These are phyloP conservation scores for Camelina sativa DNA, from an alignment of 345 rosid species.

Conservation along the genomic window DNA sequence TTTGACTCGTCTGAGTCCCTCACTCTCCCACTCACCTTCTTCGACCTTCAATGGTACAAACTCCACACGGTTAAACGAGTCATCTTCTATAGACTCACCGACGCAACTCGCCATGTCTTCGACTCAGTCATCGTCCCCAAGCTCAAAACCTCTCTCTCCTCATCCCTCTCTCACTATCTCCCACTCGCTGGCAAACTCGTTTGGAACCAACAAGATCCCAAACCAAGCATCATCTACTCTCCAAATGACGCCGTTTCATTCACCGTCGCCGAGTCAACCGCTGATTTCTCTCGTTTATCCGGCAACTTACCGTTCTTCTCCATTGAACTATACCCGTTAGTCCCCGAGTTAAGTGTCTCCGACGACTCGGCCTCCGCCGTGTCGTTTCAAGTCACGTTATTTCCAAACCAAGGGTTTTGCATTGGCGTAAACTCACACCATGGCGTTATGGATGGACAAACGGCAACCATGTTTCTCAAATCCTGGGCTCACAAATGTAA, in stretches of 20 bases:
- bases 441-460: slow-evolving; percentile 45
- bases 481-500: slow-evolving; percentile 42
- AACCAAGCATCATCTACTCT: slow-evolving; percentile 15
- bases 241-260: slow-evolving; percentile 47
- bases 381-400: slow-evolving; percentile 47
- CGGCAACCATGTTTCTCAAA: slow-evolving; percentile 42
- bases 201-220: slow-evolving; percentile 31
- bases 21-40: slow-evolving; percentile 44
- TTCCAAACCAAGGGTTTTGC: slow-evolving; percentile 49
- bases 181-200: slow-evolving; percentile 49
- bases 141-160: slow-evolving; percentile 47
- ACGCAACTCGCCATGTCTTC: slow-evolving; percentile 35
- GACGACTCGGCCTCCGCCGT: slow-evolving; percentile 35
- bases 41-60: slow-evolving; percentile 43
- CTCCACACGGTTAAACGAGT: slow-evolving; percentile 41
- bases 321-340: slow-evolving; percentile 32
- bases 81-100: slow-evolving; percentile 45
- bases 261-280: slow-evolving; percentile 46
- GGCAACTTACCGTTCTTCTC: slow-evolving; percentile 25
- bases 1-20: slow-evolving; percentile 34
- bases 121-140: slow-evolving; percentile 46
- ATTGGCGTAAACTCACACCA: slow-evolving; percentile 46
- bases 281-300: slow-evolving; percentile 39
- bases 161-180: slow-evolving; percentile 47
- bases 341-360: slow-evolving; percentile 39